These are phyloP conservation scores for Pyrenophora teres DNA, from an alignment of 2,329 filamentous ascomycete genomes.

Conservation along the genomic window DNA sequence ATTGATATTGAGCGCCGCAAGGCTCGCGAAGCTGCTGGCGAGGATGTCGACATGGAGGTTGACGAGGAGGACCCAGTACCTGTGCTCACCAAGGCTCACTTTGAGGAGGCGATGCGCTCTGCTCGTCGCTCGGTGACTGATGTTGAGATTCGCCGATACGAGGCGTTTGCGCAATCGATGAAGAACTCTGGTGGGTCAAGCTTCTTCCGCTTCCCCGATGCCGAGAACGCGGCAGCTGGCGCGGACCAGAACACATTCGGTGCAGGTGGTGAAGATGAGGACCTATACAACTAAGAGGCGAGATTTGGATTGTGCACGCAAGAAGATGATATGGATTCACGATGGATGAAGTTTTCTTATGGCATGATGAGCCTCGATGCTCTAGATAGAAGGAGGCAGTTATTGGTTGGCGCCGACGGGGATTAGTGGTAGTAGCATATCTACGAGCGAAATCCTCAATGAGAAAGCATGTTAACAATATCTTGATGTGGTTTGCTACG, in stretches of 20 bases:
- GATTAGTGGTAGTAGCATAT: slow-evolving; percentile 7
- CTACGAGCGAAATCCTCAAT: slow-evolving; percentile 8
- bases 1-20: slow-evolving; percentile 87
- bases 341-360: slow-evolving; percentile 21
- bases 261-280: slow-evolving; percentile 90
- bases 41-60: slow-evolving; percentile 74
- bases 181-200: slow-evolving; percentile 95
- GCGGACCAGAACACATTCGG: slow-evolving; percentile 65
- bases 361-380: slow-evolving; percentile 13
- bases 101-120: slow-evolving; percentile 97
- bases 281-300: slow-evolving; percentile 83
- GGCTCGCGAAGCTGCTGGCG: slow-evolving; percentile 77
- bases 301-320: slow-evolving; percentile 5
- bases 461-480: slow-evolving; percentile 16
- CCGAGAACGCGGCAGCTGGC: slow-evolving; percentile 55
- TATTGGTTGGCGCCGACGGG: slow-evolving; percentile 19
- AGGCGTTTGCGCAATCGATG: slow-evolving; percentile 98
- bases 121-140: slow-evolving; percentile 93
- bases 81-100: slow-evolving; percentile 93
- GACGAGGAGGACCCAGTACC: slow-evolving; percentile 88
- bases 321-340: slow-evolving; percentile 21
- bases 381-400: slow-evolving; percentile 23
- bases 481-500: neutral
- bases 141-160: slow-evolving; percentile 96
- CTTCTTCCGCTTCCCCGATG: slow-evolving; percentile 91